Base-by-base conservation (phyloP, 2,329 filamentous ascomycete species). In the Xylaria polymorpha region DNA sequence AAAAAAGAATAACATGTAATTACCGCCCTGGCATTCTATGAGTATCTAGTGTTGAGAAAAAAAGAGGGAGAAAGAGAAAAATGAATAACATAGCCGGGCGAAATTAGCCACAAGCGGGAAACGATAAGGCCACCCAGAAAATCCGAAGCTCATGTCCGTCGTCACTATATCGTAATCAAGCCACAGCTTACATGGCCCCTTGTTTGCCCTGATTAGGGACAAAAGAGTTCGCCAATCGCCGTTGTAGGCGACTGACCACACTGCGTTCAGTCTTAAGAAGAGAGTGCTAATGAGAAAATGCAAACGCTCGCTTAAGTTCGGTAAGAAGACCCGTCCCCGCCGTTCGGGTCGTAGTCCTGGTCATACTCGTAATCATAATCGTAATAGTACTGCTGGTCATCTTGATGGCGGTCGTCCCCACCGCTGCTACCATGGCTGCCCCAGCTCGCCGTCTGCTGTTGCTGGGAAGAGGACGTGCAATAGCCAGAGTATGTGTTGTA, bases 401-500 rank as follows among this genome's bases (percentile, higher is more conserved):
- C 72, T 32, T 74, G 73, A 22, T 74, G 64, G 10, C 58, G 71
- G 59, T 76, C 74, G 10, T 74, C 75, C 1, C 68, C 73, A 6
- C 72, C 73, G 55, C 72, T 73, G 62, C 75, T 77, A 46, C 72
- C 71, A 20, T 66, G 70, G 59, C 66, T 73, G 20, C 71, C 69
- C 63, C 69, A 67, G 66, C 71, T 72, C 22, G 68, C 55, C 22
- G 70, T 72, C 65, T 72, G 75, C 39, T 82, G 55, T 81, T 82
- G 53, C 74, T 78, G 39, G 25, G 69, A 69, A 12, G 68, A 63
- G 10, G 71, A 73, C 75, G 68, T 61, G 79, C 79, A 59, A 79
- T 83, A 62, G 35, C 69, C 70, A 2, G 74, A 71, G n/a, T 67
- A 66, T 12, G 70, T 66, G 61, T 71, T 69, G 60, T 75, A 72